A percentile compares a stretch with the other conserved stretches of the same genome.
These are phyloP conservation scores for Colletotrichum paranaense DNA, from an alignment of 2,329 filamentous ascomycete genomes.

Conservation along the genomic window DNA sequence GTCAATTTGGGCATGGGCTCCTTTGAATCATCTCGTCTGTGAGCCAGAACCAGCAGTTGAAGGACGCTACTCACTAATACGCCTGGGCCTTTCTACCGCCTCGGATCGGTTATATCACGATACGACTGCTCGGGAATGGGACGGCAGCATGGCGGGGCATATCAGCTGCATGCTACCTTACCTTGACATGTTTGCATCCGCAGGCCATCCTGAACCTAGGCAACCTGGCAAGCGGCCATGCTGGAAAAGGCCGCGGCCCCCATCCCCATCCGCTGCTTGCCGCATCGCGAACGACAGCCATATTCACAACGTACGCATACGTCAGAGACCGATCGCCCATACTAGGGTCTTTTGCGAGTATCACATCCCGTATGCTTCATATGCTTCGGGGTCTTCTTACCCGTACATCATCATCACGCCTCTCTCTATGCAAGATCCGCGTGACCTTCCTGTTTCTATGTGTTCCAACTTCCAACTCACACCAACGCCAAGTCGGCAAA, in stretches of 20 bases:
- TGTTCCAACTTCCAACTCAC: background rate
- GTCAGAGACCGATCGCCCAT: background rate
- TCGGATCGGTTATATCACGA: background rate
- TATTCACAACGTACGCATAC: background rate
- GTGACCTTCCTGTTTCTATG: background rate
- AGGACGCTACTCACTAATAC: background rate
- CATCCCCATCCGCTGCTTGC: slow-evolving; percentile 12
- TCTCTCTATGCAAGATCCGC: background rate
- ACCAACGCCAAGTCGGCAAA: background rate
- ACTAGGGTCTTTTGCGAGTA: background rate
- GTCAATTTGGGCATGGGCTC: background rate
- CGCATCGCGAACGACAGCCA: background rate
- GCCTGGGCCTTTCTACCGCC: background rate
- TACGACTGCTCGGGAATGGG: slow-evolving; percentile 12
- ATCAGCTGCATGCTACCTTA: background rate
- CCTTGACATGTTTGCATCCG: slow-evolving; percentile 5
- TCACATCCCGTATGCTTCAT: too few relatives aligned
- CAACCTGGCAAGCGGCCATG: background rate
- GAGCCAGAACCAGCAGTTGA: background rate
- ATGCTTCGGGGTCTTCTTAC: background rate
- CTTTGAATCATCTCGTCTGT: background rate
- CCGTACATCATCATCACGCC: background rate
- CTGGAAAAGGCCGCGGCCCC: background rate
- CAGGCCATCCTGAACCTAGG: background rate
- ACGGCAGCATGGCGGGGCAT: background rate